Evolutionary conservation across 495 filamentous ascomycete genomes (phyloP).

Genomic region (Penicillium crystallinum): DNA sequence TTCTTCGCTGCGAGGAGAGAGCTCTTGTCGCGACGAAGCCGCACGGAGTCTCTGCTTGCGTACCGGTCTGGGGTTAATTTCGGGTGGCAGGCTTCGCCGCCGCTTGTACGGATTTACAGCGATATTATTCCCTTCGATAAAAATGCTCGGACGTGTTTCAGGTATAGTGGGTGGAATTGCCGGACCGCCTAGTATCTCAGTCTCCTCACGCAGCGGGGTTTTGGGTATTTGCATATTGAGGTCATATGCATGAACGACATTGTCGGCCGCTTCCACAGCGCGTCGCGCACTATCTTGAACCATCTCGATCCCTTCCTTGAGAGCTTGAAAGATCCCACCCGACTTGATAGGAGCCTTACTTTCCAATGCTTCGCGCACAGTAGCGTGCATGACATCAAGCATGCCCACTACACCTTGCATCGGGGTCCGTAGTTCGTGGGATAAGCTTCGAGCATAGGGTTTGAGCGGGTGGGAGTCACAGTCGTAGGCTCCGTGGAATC

Average conservation of each 20-base stretch:
- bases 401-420: conserved; percentile 86
- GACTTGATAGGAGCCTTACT: conserved; percentile 46
- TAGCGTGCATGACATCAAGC: conserved; percentile 81
- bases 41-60: conserved; percentile 39
- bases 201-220: conserved; percentile 42
- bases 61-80: conserved; percentile 25
- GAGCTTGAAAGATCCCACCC: conserved; percentile 52
- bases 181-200: conserved; percentile 26
- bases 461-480: conserved; percentile 61
- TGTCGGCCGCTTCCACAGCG: conserved; percentile 77
- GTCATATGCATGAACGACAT: conserved; percentile 84
- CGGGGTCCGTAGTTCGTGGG: conserved; percentile 74
- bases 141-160: conserved; percentile 35
- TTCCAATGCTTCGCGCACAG: conserved; percentile 64
- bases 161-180: conserved; percentile 9
- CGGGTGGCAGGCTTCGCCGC: conserved; percentile 41
- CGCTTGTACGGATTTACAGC: conserved; percentile 46
- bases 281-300: conserved; percentile 77
- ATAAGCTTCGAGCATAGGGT: conserved; percentile 72
- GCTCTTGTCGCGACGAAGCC: conserved; percentile 31
- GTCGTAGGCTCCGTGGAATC: conserved; percentile 20
- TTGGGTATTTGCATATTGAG: conserved; percentile 78
- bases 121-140: conserved; percentile 44
- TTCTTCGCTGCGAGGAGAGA: conserved; percentile 47
- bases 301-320: conserved; percentile 71